These are phyloP conservation scores for Golubevia pallescens DNA, from an alignment of 1,284 basidiomycete genomes.

Conservation along the genomic window DNA sequence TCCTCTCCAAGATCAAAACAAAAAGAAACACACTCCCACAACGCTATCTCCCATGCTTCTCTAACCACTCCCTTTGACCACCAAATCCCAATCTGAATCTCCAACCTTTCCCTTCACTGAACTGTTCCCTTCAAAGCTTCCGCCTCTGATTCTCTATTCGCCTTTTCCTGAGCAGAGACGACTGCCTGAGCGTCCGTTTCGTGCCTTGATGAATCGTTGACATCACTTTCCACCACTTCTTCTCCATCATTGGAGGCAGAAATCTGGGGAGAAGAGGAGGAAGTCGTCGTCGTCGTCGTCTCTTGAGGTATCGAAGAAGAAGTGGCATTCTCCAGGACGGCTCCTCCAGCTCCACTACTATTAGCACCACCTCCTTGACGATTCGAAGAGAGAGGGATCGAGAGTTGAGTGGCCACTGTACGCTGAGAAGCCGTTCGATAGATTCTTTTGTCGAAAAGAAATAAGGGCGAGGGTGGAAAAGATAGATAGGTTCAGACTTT, in stretches of 20 bases:
- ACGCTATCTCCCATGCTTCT: too few relatives aligned
- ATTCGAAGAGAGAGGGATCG: constrained; percentile 31
- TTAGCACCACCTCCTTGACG: not conserved
- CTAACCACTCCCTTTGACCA: too few relatives aligned
- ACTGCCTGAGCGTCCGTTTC: not conserved
- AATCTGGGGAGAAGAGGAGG: not conserved
- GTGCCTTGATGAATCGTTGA: not conserved
- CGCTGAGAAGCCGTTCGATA: constrained; percentile 47
- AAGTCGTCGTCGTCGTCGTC: not conserved
- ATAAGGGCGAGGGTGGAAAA: constrained; percentile 18
- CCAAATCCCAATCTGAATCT: too few relatives aligned
- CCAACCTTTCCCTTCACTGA: too few relatives aligned
- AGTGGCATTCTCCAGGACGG: not conserved
- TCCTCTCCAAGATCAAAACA: too few relatives aligned
- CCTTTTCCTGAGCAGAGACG: not conserved
- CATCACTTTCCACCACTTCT: not conserved
- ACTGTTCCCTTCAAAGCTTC: too few relatives aligned
- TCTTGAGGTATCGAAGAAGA: not conserved
- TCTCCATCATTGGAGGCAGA: not conserved
- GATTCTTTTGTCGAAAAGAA: constrained; percentile 27
- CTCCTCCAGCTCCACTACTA: not conserved
- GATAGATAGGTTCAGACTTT: not conserved
- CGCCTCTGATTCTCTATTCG: not conserved
- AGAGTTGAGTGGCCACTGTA: constrained; percentile 49
- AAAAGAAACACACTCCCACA: too few relatives aligned